Conservation (phyloP, 192 early-diverging fungal species). For the Linnemannia schmuckeri region DNA sequence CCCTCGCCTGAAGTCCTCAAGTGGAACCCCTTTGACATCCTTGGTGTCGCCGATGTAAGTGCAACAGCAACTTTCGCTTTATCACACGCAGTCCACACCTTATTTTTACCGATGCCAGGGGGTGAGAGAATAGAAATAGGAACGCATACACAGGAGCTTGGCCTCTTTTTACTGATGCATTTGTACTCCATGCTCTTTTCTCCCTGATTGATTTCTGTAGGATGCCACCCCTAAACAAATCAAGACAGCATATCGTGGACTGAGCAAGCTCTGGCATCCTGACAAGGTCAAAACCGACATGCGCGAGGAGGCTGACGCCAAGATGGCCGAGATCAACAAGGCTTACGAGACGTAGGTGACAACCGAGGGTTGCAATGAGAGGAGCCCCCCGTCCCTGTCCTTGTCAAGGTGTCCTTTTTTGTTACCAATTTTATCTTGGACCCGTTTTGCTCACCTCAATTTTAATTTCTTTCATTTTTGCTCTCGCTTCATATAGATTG, state of each 20-base stretch:
- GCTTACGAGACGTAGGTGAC: slow-evolving; percentile 88
- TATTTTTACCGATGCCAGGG: neutral
- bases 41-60: slow-evolving; percentile 81
- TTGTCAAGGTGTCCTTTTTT: neutral
- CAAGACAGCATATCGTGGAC: slow-evolving; percentile 64
- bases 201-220: slow-evolving; percentile 24
- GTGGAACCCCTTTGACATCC: slow-evolving; percentile 97
- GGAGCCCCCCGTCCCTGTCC: neutral
- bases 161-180: neutral
- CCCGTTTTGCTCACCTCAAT: neutral
- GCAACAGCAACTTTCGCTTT: neutral
- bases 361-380: neutral
- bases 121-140: neutral
- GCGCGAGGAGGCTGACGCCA: slow-evolving; percentile 77
- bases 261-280: slow-evolving; percentile 75
- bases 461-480: slow-evolving; percentile 1
- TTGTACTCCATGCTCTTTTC: neutral
- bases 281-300: slow-evolving; percentile 80
- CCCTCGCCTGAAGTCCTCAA: slow-evolving; percentile 71
- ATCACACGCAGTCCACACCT: neutral
- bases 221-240: slow-evolving; percentile 56
- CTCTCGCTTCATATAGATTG: slow-evolving; percentile 63
- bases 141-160: neutral
- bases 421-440: neutral
- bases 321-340: slow-evolving; percentile 90